Conservation (phyloP, 768 basidiomycete genomes). For the Russula sp. region DNA sequence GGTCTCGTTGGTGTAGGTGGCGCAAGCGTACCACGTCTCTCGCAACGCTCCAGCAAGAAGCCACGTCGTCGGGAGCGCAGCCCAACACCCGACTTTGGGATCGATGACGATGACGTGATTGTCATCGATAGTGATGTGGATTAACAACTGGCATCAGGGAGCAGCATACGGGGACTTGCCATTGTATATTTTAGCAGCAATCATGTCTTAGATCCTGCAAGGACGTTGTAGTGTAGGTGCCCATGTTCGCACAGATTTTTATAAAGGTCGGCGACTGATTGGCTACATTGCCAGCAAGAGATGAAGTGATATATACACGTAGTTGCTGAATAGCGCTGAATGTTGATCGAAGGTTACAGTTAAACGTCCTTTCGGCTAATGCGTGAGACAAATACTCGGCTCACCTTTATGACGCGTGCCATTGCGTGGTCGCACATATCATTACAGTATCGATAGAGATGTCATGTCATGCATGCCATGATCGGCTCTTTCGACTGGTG, state of each 20-base stretch:
- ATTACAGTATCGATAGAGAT: too few relatives aligned
- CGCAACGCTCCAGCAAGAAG: conserved; percentile 41
- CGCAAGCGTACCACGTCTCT: conserved; percentile 46
- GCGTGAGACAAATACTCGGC: too few relatives aligned
- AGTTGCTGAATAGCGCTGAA: too few relatives aligned
- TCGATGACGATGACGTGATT: conserved; percentile 82
- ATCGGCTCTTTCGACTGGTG: too few relatives aligned
- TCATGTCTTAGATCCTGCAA: conserved; percentile 11
- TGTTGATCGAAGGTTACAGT: too few relatives aligned
- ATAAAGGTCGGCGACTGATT: neutral
- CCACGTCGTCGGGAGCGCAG: conserved; percentile 40
- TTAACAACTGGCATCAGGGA: neutral
- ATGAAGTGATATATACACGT: too few relatives aligned
- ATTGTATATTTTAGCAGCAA: conserved; percentile 14
- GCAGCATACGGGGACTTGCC: neutral
- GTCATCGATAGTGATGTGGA: conserved; percentile 72
- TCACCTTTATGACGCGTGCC: too few relatives aligned
- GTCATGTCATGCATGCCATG: too few relatives aligned
- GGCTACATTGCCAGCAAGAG: too few relatives aligned
- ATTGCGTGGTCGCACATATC: too few relatives aligned
- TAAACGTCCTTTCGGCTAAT: too few relatives aligned
- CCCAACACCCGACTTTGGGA: conserved; percentile 77
- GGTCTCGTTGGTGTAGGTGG: conserved; percentile 56
- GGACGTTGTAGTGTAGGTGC: conserved; percentile 11
- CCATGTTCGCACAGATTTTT: neutral